These are phyloP conservation scores for Naganishia sp. DNA, from an alignment of 1,284 basidiomycete genomes.

Conservation along the genomic window DNA sequence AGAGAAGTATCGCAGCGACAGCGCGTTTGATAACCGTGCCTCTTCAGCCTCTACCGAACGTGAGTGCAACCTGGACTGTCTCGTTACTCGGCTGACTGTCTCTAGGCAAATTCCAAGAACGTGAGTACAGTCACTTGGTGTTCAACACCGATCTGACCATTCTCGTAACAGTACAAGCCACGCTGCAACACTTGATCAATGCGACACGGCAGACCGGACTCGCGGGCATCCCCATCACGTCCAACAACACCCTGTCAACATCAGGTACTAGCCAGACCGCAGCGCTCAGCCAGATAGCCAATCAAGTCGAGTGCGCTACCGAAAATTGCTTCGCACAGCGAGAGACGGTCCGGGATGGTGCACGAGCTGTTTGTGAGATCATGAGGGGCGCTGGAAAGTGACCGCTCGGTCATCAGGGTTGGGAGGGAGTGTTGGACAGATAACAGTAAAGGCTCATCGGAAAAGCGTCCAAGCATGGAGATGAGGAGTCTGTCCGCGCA, in stretches of 20 bases:
- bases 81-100: too few species aligned
- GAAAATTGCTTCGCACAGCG: conserved; percentile 19
- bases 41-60: conserved; percentile 16
- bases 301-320: conserved; percentile 16
- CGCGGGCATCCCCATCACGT: conserved; percentile 17
- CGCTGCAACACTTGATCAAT: conserved; percentile 16
- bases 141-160: neutral
- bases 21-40: conserved; percentile 1
- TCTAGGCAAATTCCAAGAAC: conserved; percentile 17
- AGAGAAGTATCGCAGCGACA: neutral
- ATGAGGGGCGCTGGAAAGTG: conserved; percentile 12
- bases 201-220: conserved; percentile 9
- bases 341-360: conserved; percentile 16
- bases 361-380: conserved; percentile 18
- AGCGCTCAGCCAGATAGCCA: conserved; percentile 7
- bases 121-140: neutral
- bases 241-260: neutral
- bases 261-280: neutral
- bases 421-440: too few species aligned
- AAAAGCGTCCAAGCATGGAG: too few species aligned
- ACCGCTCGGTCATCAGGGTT: neutral
- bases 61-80: neutral
- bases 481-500: too few species aligned
- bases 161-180: conserved; percentile 11
- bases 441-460: too few species aligned